Base-by-base conservation (phyloP, 2,329 filamentous ascomycete species). In the Verticillium nubilum region DNA sequence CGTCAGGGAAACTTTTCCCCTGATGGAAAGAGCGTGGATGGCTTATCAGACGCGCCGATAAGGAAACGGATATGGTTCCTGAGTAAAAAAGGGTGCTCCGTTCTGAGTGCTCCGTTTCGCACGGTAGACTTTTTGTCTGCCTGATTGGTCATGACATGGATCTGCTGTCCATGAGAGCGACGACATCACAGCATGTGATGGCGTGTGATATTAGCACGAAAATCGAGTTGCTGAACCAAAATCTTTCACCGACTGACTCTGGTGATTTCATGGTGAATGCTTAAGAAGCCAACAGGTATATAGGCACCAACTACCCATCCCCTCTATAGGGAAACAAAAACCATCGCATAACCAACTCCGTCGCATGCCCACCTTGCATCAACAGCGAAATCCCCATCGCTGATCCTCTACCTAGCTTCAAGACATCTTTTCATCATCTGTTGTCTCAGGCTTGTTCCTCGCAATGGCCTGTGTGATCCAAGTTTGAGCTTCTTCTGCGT, bases 401-500 rank as follows among this genome's bases (percentile, higher is more conserved):
- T 12, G 12, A n/a, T 5, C n/a, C 27, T 54, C 23, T 31, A 12
- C 35, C 27, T 28, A 13, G 55, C 2, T 54, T 61, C 57, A 62
- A 56, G 59, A 67, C 67, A 67, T 67, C 65, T 74, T 73, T 29
- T 82, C 81, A 2, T 83, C 80, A 55, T 82, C 81, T 0, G 78
- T 83, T 26, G 77, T 78, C 57, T 82, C 77, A 1, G 75, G 78
- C 23, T 70, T 69, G 12, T 68, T 69, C 9, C 63, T 69, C 5
- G 68, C 65, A 10, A 77, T 66, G 52, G 78, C 72, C 5, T 73
- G 73, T 56, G 74, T 19, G 23, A 87, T 80, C 78, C 82, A 88
- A 27, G 74, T 67, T 53, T 78, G 76, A 1, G 80, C 78, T 37
- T 87, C 82, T 2, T 67, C 66, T 2, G 78, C 77, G 65, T 87